Evolutionary conservation across 2,329 filamentous ascomycete species (phyloP), one percentile per base, ranked within the genome.

Genomic region (Cordyceps cateniannulata): DNA sequence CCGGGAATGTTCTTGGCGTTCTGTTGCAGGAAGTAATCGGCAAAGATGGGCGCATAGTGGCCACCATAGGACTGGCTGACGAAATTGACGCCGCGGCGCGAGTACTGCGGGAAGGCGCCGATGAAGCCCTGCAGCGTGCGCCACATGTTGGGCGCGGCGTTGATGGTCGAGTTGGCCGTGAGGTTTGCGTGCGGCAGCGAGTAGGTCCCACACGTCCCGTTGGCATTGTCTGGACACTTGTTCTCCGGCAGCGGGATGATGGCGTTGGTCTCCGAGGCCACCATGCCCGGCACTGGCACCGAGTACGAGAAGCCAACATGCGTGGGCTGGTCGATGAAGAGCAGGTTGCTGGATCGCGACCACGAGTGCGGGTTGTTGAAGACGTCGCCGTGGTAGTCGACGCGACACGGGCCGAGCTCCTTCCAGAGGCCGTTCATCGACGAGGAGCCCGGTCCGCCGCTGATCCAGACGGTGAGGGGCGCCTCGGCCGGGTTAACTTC

Each of bases 31-130:
- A 81, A 83, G 61, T 79, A 73, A 1, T 75, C 73, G n/a, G 83
- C 81, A 66, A 89, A 87, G 0, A 80, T 78, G 1, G 86, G 86
- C 0, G 85, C 88, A 66, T 89, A 91, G 63, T 85, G 84, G 5
- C 88, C 88, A 27, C 86, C 83, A 70, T 89, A 87, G 69, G 83
- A 87, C 71, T 90, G 86, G 1, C 85, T 80, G 66, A 87, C 89
- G 1, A 90, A 72, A 66, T 86, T 85, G 55, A 90, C 78, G 14
- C 84, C 81, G 51, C 79, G 74, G 62, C 78, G 73, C 32, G 72
- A 70, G 69, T 85, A 84, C 64, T 83, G 76, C 0, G 84, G 84
- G 61, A 86, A 86, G 16, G 77, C 73, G 24, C 73, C 74, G 63
- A 89, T 68, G 72, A 84, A 86, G 16, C 77, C 81, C 68, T 87